Percentiles rank a stretch among this genome's conserved stretches.
Evolutionary conservation across 768 basidiomycete species (phyloP).

Genomic region (Rhodosporidiobolus odoratus): DNA sequence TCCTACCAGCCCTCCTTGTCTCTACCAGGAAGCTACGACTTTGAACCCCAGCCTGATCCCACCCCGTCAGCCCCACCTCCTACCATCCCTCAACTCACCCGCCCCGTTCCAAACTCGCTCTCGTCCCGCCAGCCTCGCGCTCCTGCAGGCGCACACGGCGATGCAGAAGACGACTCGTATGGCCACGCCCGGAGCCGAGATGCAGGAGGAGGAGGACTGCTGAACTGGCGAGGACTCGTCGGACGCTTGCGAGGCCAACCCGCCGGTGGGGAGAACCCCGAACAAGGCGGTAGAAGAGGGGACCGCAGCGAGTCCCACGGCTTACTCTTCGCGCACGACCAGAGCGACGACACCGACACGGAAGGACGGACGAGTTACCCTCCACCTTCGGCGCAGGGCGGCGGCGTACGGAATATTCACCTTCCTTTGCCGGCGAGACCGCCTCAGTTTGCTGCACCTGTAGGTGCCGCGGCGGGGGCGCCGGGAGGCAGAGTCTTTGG

Average conservation of each 20-base stretch:
- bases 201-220: background rate
- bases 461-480: constrained; percentile 15
- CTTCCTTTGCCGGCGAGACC: constrained; percentile 46
- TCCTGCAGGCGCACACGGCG: constrained; percentile 55
- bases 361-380: background rate
- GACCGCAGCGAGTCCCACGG: constrained; percentile 11
- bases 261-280: background rate
- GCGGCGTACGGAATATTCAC: constrained; percentile 17
- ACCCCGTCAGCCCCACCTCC: constrained; percentile 48
- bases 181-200: background rate
- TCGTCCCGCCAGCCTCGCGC: constrained; percentile 59
- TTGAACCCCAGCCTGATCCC: constrained; percentile 54
- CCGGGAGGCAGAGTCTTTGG: constrained; percentile 49
- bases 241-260: constrained; percentile 10
- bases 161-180: constrained; percentile 41
- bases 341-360: constrained; percentile 14
- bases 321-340: constrained; percentile 33
- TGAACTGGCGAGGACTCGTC: constrained; percentile 2
- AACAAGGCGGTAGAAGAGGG: background rate
- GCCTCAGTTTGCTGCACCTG: constrained; percentile 47
- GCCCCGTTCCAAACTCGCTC: constrained; percentile 45
- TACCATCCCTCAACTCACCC: constrained; percentile 53
- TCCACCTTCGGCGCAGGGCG: background rate
- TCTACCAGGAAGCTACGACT: constrained; percentile 61
- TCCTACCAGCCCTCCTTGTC: background rate